A percentile compares a stretch with the other conserved stretches of the same genome.
Conservation (phyloP, 805 yeast genomes). For the Jamesozyma hellenica region DNA sequence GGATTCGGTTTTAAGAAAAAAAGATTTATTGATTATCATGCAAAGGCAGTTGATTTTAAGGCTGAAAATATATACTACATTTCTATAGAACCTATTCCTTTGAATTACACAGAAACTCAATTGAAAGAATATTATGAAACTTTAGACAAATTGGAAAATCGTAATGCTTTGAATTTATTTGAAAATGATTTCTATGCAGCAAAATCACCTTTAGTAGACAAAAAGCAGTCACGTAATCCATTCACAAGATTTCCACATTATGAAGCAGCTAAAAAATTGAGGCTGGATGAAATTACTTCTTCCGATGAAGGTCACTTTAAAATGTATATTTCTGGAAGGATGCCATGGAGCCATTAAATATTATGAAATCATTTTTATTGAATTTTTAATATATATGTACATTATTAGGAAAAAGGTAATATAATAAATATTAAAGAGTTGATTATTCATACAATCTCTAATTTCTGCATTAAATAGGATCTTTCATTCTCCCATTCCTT, state of each 20-base stretch:
- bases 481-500: slow-evolving; percentile 52
- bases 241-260: slow-evolving; percentile 37
- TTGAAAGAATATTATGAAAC: slow-evolving; percentile 36
- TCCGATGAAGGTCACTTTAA: slow-evolving; percentile 15
- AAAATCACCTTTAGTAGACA: slow-evolving; percentile 34
- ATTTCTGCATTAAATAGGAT: slow-evolving; percentile 38
- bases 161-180: slow-evolving; percentile 46
- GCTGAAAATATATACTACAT: slow-evolving; percentile 35
- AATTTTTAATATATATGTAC: background rate
- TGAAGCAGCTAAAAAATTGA: slow-evolving; percentile 4
- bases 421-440: no score
- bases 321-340: slow-evolving; percentile 15
- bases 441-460: slow-evolving; percentile 28
- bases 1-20: slow-evolving; percentile 67
- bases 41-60: slow-evolving; percentile 40
- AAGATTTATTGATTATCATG: slow-evolving; percentile 49
- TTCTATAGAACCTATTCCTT: slow-evolving; percentile 49
- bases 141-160: slow-evolving; percentile 39
- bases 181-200: slow-evolving; percentile 49
- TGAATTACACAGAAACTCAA: slow-evolving; percentile 18
- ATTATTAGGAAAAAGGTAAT: background rate
- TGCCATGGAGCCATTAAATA: slow-evolving; percentile 24
- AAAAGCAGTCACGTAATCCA: slow-evolving; percentile 51
- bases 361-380: no score
- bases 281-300: slow-evolving; percentile 6